Conservation (phyloP, 768 basidiomycete genomes). For the Rhodotorula paludigena region DNA sequence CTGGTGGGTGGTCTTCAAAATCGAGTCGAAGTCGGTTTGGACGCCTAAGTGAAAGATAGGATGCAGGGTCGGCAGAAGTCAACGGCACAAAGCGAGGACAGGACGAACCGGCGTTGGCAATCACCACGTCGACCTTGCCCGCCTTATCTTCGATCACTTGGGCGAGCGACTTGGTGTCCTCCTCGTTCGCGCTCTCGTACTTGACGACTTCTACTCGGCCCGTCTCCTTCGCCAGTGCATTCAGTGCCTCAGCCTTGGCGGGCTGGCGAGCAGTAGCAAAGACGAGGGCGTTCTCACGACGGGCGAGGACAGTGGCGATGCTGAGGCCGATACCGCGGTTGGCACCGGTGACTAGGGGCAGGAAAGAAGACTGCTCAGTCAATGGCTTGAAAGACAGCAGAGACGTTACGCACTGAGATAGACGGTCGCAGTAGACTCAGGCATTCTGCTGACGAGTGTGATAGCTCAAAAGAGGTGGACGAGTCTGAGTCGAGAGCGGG, state of each 20-base stretch:
- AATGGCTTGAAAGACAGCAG: too few species aligned
- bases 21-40: too few species aligned
- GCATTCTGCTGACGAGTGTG: too few species aligned
- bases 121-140: conserved; percentile 38
- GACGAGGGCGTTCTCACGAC: conserved; percentile 22
- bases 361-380: too few species aligned
- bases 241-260: conserved; percentile 9
- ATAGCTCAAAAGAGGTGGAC: too few species aligned
- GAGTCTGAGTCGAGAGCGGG: too few species aligned
- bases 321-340: conserved; percentile 35
- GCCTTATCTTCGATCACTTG: conserved; percentile 25
- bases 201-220: conserved; percentile 29
- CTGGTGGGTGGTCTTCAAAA: not conserved
- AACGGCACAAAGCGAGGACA: too few species aligned
- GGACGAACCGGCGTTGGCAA: conserved; percentile 43
- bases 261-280: conserved; percentile 37
- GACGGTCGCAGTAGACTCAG: too few species aligned
- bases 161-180: conserved; percentile 23
- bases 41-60: too few species aligned
- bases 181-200: conserved; percentile 27
- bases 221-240: conserved; percentile 12
- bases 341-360: conserved; percentile 37
- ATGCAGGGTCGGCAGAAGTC: too few species aligned
- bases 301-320: conserved; percentile 17
- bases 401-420: too few species aligned